Conservation (phyloP, 2,329 filamentous ascomycete species). For the Trichoderma arundinaceum region DNA sequence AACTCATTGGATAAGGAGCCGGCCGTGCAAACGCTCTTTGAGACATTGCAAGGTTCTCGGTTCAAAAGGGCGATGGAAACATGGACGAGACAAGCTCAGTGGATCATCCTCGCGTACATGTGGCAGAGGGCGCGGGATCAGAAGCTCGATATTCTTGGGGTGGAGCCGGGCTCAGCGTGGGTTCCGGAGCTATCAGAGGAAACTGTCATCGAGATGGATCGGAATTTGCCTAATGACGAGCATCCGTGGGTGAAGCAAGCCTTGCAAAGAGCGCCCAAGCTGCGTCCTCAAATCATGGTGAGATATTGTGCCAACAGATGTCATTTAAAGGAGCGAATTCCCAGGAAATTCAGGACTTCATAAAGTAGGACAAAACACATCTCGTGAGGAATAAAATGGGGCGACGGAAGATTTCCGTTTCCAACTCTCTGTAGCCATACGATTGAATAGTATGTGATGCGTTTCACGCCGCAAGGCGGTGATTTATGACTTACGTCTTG, state of each 20-base stretch:
- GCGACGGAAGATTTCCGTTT: too few species aligned
- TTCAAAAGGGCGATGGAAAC: not conserved
- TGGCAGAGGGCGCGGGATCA: not conserved
- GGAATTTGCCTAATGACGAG: constrained; percentile 7
- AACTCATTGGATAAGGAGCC: not conserved
- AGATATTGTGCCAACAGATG: constrained; percentile 20
- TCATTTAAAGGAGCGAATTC: not conserved
- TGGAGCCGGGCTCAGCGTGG: not conserved
- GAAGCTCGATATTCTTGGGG: not conserved
- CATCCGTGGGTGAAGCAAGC: constrained; percentile 25
- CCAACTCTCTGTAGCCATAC: too few species aligned
- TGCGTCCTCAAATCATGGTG: constrained; percentile 16
- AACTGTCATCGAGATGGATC: not conserved
- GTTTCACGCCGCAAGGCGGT: too few species aligned
- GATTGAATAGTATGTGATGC: too few species aligned
- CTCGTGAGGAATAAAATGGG: too few species aligned
- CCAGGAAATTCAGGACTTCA: too few species aligned
- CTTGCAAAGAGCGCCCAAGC: constrained; percentile 1
- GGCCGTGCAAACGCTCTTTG: not conserved
- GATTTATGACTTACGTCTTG: too few species aligned
- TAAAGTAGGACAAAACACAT: too few species aligned
- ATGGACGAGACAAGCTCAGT: not conserved
- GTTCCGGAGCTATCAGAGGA: not conserved
- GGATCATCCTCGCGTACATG: not conserved
- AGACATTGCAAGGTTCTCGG: not conserved